Conservation (phyloP, 2,329 filamentous ascomycete species). For the Trichoderma lentiforme region DNA sequence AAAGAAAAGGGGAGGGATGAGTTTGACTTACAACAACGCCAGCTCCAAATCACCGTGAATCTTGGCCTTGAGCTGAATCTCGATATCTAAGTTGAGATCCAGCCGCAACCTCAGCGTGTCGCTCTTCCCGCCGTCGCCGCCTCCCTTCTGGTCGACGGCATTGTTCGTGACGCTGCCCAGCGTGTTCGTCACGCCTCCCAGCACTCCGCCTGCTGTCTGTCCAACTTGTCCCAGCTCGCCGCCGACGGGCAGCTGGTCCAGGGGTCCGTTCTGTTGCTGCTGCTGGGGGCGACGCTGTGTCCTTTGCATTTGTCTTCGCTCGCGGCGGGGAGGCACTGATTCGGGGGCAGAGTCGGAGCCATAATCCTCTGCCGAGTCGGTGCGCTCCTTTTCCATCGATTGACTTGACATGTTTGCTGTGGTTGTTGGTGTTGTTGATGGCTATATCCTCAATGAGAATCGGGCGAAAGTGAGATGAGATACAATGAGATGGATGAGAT, state of each 20-base stretch:
- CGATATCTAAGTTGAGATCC: constrained; percentile 78
- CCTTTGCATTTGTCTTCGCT: neutral
- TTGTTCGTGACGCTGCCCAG: constrained; percentile 40
- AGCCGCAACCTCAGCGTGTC: constrained; percentile 63
- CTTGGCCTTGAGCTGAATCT: constrained; percentile 80
- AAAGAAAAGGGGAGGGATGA: neutral
- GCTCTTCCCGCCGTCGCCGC: constrained; percentile 43
- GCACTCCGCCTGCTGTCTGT: constrained; percentile 36
- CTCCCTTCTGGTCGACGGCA: constrained; percentile 34
- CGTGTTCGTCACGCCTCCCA: constrained; percentile 39
- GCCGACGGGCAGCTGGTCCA: constrained; percentile 37
- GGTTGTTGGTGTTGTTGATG: neutral
- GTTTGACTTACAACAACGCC: constrained; percentile 56
- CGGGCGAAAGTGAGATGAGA: neutral
- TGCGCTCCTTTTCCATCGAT: constrained; percentile 12
- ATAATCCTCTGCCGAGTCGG: constrained; percentile 5
- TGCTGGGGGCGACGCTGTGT: neutral
- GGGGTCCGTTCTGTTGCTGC: constrained; percentile 9
- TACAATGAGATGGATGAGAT: neutral
- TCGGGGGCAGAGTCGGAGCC: constrained; percentile 17
- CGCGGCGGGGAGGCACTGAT: constrained; percentile 5
- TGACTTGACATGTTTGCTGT: constrained; percentile 10
- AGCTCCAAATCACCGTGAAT: constrained; percentile 82
- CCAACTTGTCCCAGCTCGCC: constrained; percentile 35
- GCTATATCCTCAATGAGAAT: neutral